Base-by-base conservation (phyloP, 2,329 filamentous ascomycete species). In the Phaeoacremonium minimum region DNA sequence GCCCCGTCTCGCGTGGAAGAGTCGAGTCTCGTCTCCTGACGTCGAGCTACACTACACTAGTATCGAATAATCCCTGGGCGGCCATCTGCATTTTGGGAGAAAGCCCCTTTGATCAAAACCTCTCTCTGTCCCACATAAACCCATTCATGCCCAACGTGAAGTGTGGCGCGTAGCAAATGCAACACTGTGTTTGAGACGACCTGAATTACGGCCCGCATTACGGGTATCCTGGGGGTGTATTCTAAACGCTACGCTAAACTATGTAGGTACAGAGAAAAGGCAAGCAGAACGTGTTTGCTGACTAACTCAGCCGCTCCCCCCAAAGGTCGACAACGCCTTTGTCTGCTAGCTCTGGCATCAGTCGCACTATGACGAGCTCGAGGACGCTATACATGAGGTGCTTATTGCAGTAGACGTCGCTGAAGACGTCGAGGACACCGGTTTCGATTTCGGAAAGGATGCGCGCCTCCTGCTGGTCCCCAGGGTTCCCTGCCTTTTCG, bases 371-470 rank as follows among this genome's bases (percentile, higher is more conserved):
- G 3, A 95, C 57, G 40, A 91, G 63, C 63, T 98, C 93, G 20
- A 97, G 64, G 32, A 93, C 70, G 30, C 79, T 73, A 54, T 95
- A 95, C 48, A 95, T 67, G 19, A 97, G 67, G 63, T 96, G 89
- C 65, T 90, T 94, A 64, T 98, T 98, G 63, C 89, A 84, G 63
- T 95, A 95, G 35, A 75, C 70, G 60, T 96, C 89, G 13, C 76
- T 77, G 47, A 95, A 83, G 26, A 90, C 69, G 49, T 85, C 79
- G 32, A 97, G 69, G 31, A 89, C 67, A 17, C 75, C 63, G 43
- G 72, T 64, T 52, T 82, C 77, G 45, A 87, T 73, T 48, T 83
- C 74, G 42, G 65, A 60, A 30, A 79, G 60, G 40, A 80, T 67
- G 33, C 62, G 64, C 43, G 66, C 62, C 35, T 75, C 66, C 15